Base-by-base conservation (phyloP, 176 grass and related monocot genomes). In the Oryza officinalis region DNA sequence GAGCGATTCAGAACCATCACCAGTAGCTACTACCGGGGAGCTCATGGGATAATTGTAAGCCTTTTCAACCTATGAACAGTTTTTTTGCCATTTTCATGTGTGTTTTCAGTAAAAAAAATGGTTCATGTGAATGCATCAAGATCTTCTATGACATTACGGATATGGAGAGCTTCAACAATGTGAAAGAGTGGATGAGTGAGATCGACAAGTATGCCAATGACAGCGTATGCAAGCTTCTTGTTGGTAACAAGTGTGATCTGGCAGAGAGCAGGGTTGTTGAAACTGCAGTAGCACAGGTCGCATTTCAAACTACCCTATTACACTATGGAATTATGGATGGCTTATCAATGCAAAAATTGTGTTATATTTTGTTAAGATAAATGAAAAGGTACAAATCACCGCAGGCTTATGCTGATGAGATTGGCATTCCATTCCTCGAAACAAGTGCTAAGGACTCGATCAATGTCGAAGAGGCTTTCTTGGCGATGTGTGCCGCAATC, bases 1-100 rank as follows among this genome's bases (percentile, higher is more conserved):
- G 93, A 98, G 69, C 77, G 96, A 23, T 98, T 95, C 80, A 93
- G 96, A 87, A 94, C 96, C 59, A 95, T 98, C 60, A 95, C 96
- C 35, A 95, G 93, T 54, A 94, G 93, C 86, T 98, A 98, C 66
- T 98, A 98, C 74, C 87, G 91, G 10, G 93, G 96, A 78, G 96
- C 96, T 15, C 93, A 95, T 59, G 96, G 96, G 74, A 94, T 94
- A 74, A 92, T 98, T 64, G 87, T 93, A 73, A 85, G 41, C 40
- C 23, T 74, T 27, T 83, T 50, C 11, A 4, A n/a, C 27, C 11
- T 31, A 4, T 11, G 22, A 2, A 37, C 41, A 22, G 37, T 33
- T 59, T 79, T 57, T 4, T 66, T 1, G 17, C 2, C 2, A 6
- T 22, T 13, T 67, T 44, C 6, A 38, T 20, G 32, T 23, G 8